These are phyloP conservation scores for Collybia nuda DNA, from an alignment of 768 basidiomycete genomes.

Conservation along the genomic window DNA sequence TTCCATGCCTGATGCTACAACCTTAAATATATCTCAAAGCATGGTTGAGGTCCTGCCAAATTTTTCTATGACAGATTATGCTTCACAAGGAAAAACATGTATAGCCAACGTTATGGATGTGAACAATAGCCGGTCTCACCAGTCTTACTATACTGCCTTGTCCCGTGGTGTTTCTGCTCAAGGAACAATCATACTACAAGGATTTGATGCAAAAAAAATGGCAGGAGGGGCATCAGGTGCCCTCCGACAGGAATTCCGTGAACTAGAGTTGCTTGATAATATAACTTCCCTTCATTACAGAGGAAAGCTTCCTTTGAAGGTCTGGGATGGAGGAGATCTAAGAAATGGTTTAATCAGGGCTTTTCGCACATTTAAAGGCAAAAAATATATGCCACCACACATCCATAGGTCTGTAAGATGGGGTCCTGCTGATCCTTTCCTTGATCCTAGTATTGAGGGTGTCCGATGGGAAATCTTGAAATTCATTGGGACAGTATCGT, in stretches of 20 bases:
- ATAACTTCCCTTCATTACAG: conserved; percentile 24
- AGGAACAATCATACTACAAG: conserved; percentile 25
- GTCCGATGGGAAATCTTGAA: neutral
- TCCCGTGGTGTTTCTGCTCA: conserved; percentile 24
- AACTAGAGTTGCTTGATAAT: conserved; percentile 33
- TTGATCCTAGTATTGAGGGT: conserved; percentile 1
- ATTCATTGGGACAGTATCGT: neutral
- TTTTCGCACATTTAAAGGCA: conserved; percentile 1
- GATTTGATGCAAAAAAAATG: conserved; percentile 17
- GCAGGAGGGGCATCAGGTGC: conserved; percentile 21
- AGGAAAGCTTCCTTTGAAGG: conserved; percentile 15
- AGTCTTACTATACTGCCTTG: conserved; percentile 25
- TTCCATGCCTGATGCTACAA: conserved; percentile 13
- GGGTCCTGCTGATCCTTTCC: no score
- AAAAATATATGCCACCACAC: conserved; percentile 1
- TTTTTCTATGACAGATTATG: no score
- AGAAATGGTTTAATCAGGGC: conserved; percentile 20
- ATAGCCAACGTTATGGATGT: conserved; percentile 27
- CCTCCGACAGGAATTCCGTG: conserved; percentile 31
- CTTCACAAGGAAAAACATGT: conserved; percentile 24
- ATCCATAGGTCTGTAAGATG: conserved; percentile 2
- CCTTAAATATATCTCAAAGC: conserved; percentile 8
- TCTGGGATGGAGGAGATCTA: conserved; percentile 11
- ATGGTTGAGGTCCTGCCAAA: conserved; percentile 21
- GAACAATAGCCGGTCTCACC: conserved; percentile 14